Base-by-base conservation (phyloP, 352 stramenopile species). In the Thraustochytrium sp. region DNA sequence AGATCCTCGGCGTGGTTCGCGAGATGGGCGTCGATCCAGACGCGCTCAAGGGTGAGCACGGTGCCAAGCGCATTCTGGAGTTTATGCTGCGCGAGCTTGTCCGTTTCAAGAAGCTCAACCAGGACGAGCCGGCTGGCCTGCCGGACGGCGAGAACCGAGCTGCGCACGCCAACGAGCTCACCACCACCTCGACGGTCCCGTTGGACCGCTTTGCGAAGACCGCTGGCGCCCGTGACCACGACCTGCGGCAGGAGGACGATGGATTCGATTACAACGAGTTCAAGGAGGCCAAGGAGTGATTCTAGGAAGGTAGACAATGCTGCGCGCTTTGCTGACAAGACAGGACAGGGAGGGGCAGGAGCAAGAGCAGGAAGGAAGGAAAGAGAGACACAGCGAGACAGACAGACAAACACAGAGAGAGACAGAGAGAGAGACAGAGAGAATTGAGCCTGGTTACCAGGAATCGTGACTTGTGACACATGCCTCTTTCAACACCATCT, bases 81-180 rank as follows among this genome's bases (percentile, higher is more conserved):
- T 94, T 94, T 74, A 94, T 97, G 51, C 94, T 97, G 85, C 89
- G 93, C 54, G 91, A 94, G 84, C 91, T 97, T 49, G 93, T 97
- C 62, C 92, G 94, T 75, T 97, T 96, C 88, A 97, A 97, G 88
- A 97, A 83, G 21, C 78, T 85, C 53, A 85, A 82, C 37, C 78
- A 82, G 36, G 78, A 85, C 31, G 42, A 55, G 34, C 53, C 68
- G 1, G 34, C 59, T 4, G 59, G 59, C 0, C 34, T n/a, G n/a
- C n/a, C n/a, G n/a, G n/a, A 72, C 40, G 59, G 59, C 36, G 59
- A 72, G 26, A 72, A 72, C 26, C 9, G 46, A 13, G 26, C 59
- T 55, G 4, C 46, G 29, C 59, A 26, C 9, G 59, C 59, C 21
- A 72, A 72, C 36, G 13, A n/a, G n/a, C n/a, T n/a, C n/a, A n/a